A percentile compares a stretch with the other conserved stretches of the same genome.
Conservation (phyloP, 352 stramenopile genomes). For the Elongisporangium senticosum region DNA sequence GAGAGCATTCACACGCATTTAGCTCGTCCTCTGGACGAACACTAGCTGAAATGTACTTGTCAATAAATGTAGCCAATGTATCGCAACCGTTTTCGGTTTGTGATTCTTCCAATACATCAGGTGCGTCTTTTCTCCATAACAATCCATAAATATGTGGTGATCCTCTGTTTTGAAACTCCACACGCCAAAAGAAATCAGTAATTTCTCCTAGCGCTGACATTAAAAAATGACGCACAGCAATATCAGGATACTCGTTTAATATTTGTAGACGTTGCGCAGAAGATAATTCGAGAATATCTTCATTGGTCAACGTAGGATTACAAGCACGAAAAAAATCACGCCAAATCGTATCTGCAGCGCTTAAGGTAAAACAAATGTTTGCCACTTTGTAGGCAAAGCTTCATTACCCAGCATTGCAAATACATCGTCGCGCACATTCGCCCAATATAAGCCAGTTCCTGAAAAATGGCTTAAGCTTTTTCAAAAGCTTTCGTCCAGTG, state of each 20-base stretch:
- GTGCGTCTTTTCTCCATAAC: constrained; percentile 16
- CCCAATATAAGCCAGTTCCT: constrained; percentile 14
- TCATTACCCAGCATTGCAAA: constrained; percentile 13
- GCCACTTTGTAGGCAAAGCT: constrained; percentile 11
- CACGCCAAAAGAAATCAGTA: constrained; percentile 17
- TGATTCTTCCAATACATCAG: constrained; percentile 10
- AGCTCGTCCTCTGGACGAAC: constrained; percentile 4
- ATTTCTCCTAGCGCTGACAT: constrained; percentile 14
- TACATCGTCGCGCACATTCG: constrained; percentile 13
- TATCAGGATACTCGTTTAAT: constrained; percentile 15
- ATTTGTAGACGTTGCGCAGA: neutral
- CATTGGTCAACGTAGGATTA: constrained; percentile 3
- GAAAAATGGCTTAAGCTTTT: constrained; percentile 17
- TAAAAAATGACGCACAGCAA: constrained; percentile 14
- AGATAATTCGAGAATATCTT: neutral
- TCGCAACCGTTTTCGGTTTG: constrained; percentile 5
- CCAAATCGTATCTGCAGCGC: constrained; percentile 23
- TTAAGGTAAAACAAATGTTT: constrained; percentile 20
- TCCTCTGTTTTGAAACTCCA: constrained; percentile 18
- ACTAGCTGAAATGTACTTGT: constrained; percentile 5
- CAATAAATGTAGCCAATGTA: constrained; percentile 6
- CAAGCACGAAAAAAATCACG: constrained; percentile 19
- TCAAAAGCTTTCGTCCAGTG: neutral
- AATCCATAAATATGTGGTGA: constrained; percentile 18
- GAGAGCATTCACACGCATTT: neutral